Base-by-base conservation (phyloP, 805 yeast species). In the Ascoidea rubescens region DNA sequence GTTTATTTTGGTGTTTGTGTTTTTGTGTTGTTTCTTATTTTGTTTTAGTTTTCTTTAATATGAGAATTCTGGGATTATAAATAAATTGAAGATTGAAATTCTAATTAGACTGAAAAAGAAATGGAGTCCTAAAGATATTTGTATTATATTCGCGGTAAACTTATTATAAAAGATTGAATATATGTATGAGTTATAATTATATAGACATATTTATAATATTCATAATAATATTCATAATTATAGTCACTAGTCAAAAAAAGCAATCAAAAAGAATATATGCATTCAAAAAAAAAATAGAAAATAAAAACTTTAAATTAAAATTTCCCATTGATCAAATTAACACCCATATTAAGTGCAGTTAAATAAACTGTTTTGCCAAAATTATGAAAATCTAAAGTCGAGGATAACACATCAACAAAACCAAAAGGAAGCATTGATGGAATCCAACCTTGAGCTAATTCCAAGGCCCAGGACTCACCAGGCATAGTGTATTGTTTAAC, bases 371-470 rank as follows among this genome's bases (percentile, higher is more conserved):
- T 93, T 63, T 78, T 76, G 55, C 65, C 68, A 55, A 91, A 73
- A 31, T 95, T 80, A 59, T 71, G 66, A 54, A 82, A 65, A 65
- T 93, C 99, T 59, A 90, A 67, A 14, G 98, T 93, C 46, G 95
- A 83, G 51, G 83, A 75, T 54, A 84, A 62, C 4, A 84, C 78
- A 64, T 88, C 96, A 50, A 87, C 70, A 68, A 91, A 80, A 0
- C 99, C 99, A 65, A 93, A 93, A 21, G 98, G 98, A 55, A 93
- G 74, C 99, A 93, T 93, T 47, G 91, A 83, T 43, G 99, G 98
- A 58, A 93, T 87, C 95, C 96, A 93, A 55, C 99, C 99, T 71
- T 91, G 98, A 5, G 99, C 99, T 62, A 91, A 75, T 66, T 93
- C 99, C 58, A 93, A 71, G 8, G 99, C 96, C 68, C 82, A 93